Evolutionary conservation across 2,329 filamentous ascomycete genomes (phyloP), one percentile per base, ranked within the genome.

Genomic region (Epicoccum nigrum): DNA sequence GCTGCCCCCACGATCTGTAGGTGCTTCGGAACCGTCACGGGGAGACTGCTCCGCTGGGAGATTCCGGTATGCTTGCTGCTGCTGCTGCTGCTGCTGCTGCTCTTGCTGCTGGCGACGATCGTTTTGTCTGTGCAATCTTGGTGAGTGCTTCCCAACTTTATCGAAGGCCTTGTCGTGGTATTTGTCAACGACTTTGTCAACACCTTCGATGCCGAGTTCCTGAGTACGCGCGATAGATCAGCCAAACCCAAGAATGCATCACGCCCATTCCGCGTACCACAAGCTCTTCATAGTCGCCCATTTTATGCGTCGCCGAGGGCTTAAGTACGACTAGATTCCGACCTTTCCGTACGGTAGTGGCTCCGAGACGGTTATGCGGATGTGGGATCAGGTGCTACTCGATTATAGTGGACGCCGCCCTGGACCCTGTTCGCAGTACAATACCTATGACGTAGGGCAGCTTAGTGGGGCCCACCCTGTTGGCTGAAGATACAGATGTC

Each of bases 151-250:
- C 45, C 38, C 53, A 35, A 64, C 44, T 38, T 28, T 58, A 9
- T 62, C 63, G 45, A 60, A 63, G 6, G 64, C 54, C 16, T 51
- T 58, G 31, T 72, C 69, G 53, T 67, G 67, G 37, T 69, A 69
- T 27, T 65, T 69, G 30, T 66, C 50, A 16, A 65, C 57, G 23
- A 65, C 52, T 15, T 52, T 60, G 42, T 72, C 64, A 4, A 72
- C 51, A n/a, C 68, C 68, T 51, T 68, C 65, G 32, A 72, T 65
- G 2, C 70, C 70, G 7, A 73, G 66, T 55, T 73, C 70, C 70
- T 73, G 45, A 46, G 9, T 9, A 19, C 28, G 31, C 45, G 32
- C 11, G 33, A 25, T 34, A 13, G 44, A 56, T 63, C 54, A 62
- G 58, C 51, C 45, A 42, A 44, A 27, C 33, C 34, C 27, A 31